Conservation (phyloP, 2,329 filamentous ascomycete species). For the Tolypocladium sp. region DNA sequence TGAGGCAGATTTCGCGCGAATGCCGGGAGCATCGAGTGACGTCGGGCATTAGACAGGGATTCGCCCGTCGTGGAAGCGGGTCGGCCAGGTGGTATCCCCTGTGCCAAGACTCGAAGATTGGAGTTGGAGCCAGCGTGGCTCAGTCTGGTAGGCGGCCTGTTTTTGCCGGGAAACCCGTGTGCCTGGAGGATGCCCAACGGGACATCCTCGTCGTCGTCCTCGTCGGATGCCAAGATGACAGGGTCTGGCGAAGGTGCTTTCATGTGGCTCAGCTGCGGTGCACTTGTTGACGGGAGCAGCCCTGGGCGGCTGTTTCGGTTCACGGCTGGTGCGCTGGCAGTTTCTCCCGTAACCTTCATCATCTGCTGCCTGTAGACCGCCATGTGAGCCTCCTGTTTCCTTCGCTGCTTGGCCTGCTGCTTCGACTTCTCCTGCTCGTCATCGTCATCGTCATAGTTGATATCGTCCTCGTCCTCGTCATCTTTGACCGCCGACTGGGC, state of each 20-base stretch:
- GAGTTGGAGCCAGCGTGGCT: slow-evolving; percentile 59
- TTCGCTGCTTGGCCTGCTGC: slow-evolving; percentile 64
- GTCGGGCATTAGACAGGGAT: slow-evolving; percentile 20
- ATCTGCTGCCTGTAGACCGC: slow-evolving; percentile 87
- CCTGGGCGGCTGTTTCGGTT: slow-evolving; percentile 38
- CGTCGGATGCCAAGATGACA: slow-evolving; percentile 51
- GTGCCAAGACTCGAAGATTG: slow-evolving; percentile 53
- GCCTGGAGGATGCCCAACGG: slow-evolving; percentile 79
- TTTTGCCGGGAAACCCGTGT: slow-evolving; percentile 77
- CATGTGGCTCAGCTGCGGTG: slow-evolving; percentile 44
- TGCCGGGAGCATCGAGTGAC: slow-evolving; percentile 52
- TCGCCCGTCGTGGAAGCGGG: slow-evolving; percentile 51
- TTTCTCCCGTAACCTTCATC: slow-evolving; percentile 89
- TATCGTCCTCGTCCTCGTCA: slow-evolving; percentile 55
- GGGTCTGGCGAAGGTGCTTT: slow-evolving; percentile 26
- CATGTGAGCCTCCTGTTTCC: slow-evolving; percentile 85
- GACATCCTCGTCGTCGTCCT: slow-evolving; percentile 86
- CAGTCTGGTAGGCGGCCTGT: slow-evolving; percentile 62
- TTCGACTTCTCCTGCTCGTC: slow-evolving; percentile 71
- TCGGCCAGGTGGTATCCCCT: slow-evolving; percentile 34
- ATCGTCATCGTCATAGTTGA: slow-evolving; percentile 63
- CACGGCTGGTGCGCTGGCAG: slow-evolving; percentile 20
- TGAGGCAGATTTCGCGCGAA: slow-evolving; percentile 77
- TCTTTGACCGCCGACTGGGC: slow-evolving; percentile 38
- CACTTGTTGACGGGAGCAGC: slow-evolving; percentile 50